Evolutionary conservation across 129 eudicot genomes (phyloP).

Genomic region (Lactuca sativa): DNA sequence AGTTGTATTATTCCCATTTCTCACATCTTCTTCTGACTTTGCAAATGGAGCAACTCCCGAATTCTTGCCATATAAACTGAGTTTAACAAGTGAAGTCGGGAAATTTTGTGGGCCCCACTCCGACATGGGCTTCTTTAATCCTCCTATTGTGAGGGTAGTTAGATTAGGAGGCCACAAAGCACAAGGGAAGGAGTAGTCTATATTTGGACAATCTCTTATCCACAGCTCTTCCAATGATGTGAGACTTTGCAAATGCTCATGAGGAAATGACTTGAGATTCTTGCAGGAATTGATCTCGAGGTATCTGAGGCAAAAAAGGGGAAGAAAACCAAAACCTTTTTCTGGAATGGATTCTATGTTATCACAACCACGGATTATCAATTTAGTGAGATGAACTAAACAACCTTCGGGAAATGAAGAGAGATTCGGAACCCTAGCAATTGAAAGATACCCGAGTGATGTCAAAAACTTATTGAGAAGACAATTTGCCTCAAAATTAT

Average conservation of each 20-base stretch:
- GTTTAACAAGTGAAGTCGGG: constrained; percentile 12
- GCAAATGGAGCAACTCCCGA: constrained; percentile 10
- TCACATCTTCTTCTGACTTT: constrained; percentile 1
- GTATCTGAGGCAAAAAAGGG: constrained; percentile 2
- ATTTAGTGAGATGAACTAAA: constrained; percentile 19
- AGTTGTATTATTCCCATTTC: background rate
- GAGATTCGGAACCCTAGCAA: background rate
- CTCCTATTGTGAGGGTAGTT: background rate
- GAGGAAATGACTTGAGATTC: constrained; percentile 25
- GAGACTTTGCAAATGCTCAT: constrained; percentile 22
- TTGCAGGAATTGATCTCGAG: background rate
- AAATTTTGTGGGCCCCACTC: constrained; percentile 24
- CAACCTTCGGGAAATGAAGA: constrained; percentile 7
- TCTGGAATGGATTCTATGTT: constrained; percentile 25
- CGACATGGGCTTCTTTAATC: constrained; percentile 12
- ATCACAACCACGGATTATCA: background rate
- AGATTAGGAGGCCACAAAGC: constrained; percentile 22
- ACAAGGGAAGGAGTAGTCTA: constrained; percentile 6
- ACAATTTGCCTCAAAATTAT: constrained; percentile 18
- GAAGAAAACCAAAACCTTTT: constrained; percentile 21
- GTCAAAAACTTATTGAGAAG: constrained; percentile 19
- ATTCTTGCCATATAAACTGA: background rate
- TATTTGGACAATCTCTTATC: constrained; percentile 13
- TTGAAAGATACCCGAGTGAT: constrained; percentile 4
- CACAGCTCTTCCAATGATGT: constrained; percentile 12